Percentiles rank a stretch among this genome's conserved stretches.
Evolutionary conservation across 2,329 filamentous ascomycete species (phyloP).

Genomic region (Fusarium incarnatum): DNA sequence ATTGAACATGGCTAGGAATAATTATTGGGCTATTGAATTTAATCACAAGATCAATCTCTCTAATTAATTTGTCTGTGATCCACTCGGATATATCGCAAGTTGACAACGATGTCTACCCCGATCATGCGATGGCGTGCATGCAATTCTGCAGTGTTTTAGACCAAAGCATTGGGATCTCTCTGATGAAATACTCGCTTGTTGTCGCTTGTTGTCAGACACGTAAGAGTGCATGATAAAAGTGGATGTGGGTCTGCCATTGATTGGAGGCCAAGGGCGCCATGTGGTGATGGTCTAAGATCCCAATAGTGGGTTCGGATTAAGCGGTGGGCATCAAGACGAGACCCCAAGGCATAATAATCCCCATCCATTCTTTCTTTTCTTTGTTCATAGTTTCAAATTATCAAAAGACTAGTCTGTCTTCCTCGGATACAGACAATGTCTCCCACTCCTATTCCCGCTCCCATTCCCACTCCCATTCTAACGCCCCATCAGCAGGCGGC

Average conservation of each 20-base stretch:
- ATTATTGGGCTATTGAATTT: neutral
- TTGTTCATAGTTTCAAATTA: neutral
- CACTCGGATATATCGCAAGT: neutral
- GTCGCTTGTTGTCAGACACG: slow-evolving; percentile 21
- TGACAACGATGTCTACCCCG: neutral
- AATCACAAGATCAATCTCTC: neutral
- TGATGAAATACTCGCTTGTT: neutral
- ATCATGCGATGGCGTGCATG: neutral
- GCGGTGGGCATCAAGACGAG: slow-evolving; percentile 10
- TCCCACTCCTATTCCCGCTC: neutral
- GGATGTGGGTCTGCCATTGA: slow-evolving; percentile 4
- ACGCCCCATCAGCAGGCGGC: neutral
- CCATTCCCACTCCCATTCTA: neutral
- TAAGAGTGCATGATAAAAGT: slow-evolving; percentile 24
- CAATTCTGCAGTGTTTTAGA: neutral
- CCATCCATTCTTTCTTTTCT: neutral
- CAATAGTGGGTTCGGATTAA: slow-evolving; percentile 6
- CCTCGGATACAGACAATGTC: slow-evolving; percentile 1
- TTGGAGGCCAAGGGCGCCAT: slow-evolving; percentile 20
- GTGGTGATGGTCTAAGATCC: neutral
- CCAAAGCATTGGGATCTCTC: neutral
- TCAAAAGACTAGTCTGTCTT: neutral
- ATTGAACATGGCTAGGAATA: neutral
- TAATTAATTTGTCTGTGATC: neutral
- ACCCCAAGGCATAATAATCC: neutral